phyloP scores from a whole-genome alignment of 2,329 filamentous ascomycete genomes.

The Colletotrichum lini region DNA sequence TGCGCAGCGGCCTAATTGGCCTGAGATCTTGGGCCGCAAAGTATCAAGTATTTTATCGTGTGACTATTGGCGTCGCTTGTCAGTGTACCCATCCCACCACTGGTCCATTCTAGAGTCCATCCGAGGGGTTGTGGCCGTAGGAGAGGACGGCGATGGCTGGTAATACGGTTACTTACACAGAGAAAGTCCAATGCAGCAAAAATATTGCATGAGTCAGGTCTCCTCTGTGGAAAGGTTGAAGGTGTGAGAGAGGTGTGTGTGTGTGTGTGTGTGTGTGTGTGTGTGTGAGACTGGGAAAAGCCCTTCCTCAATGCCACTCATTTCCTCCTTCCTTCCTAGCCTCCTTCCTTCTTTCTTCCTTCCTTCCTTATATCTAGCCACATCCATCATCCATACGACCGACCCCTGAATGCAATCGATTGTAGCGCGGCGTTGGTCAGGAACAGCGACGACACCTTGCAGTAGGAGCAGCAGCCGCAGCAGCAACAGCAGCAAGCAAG shows the following conservation, averaged over 20 bases:
- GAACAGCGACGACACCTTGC: neutral
- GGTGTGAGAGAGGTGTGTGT: neutral
- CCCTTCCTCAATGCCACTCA: neutral
- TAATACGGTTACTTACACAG: neutral
- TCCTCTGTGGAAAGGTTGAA: neutral
- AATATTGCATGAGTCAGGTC: no score
- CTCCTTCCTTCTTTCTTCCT: neutral
- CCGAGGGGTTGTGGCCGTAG: neutral
- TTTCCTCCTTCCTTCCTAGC: neutral
- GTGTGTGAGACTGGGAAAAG: neutral
- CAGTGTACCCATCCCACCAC: no score
- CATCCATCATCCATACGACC: neutral
- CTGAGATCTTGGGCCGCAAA: neutral
- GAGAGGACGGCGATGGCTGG: neutral
- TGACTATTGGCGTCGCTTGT: conserved; percentile 10
- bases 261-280: neutral
- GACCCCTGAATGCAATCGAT: neutral
- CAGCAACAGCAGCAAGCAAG: no score
- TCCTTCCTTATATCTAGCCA: neutral
- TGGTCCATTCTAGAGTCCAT: neutral
- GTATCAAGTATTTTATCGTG: neutral
- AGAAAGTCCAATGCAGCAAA: no score
- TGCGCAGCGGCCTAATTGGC: neutral
- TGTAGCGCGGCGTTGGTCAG: neutral
- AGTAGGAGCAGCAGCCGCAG: neutral